Conservation (phyloP, 306 rosid species). For the Sesbania bispinosa region DNA sequence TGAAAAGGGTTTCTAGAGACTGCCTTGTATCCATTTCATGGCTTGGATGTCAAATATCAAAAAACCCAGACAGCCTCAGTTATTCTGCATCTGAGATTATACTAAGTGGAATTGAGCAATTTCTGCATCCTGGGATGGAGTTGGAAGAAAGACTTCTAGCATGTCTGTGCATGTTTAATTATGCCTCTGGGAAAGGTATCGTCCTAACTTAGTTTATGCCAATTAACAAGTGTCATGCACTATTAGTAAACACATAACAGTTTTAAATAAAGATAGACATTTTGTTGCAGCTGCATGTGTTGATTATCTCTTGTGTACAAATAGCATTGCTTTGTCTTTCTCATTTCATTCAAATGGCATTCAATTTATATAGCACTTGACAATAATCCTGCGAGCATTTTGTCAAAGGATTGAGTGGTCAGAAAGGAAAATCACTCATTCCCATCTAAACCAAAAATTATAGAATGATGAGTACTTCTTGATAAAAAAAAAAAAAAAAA, state of each 20-base stretch:
- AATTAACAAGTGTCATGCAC: not conserved
- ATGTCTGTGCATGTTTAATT: constrained; percentile 67
- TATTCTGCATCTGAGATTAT: constrained; percentile 60
- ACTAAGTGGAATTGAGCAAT: constrained; percentile 59
- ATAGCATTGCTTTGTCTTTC: too few species aligned
- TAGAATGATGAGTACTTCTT: constrained; percentile 7
- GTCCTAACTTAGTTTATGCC: not conserved
- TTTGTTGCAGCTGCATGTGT: not conserved
- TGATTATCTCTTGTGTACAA: too few species aligned
- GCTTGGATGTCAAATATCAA: constrained; percentile 77
- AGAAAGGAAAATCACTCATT: not conserved
- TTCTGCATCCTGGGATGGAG: constrained; percentile 72
- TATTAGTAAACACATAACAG: not conserved
- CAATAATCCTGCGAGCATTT: not conserved
- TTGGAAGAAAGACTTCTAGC: constrained; percentile 77
- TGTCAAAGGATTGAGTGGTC: too few species aligned
- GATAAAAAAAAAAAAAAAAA: not conserved
- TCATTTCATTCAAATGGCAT: not conserved
- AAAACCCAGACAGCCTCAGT: constrained; percentile 49
- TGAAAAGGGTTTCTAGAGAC: constrained; percentile 58
- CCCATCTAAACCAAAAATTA: not conserved
- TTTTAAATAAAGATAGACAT: not conserved
- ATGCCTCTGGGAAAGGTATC: constrained; percentile 80
- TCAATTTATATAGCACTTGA: not conserved
- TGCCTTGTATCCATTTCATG: constrained; percentile 64